phyloP scores from a whole-genome alignment of 441 rosid species.

The Aquilaria agallochum region DNA sequence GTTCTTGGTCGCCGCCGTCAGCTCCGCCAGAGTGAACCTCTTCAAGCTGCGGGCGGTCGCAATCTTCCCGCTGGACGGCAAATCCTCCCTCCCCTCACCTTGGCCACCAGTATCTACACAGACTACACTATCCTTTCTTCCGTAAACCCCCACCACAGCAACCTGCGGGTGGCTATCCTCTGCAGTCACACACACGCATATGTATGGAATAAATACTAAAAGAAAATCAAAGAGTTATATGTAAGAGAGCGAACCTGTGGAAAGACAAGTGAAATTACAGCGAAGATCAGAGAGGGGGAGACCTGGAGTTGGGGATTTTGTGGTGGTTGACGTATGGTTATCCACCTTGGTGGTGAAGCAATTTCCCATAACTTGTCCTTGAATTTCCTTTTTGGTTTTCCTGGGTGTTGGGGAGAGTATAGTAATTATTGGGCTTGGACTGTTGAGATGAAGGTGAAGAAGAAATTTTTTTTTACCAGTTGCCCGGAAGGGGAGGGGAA shows the following conservation, averaged over 20 bases:
- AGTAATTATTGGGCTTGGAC: not conserved
- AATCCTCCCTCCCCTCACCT: not conserved
- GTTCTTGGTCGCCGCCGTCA: conserved; percentile 49
- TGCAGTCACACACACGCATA: conserved; percentile 7
- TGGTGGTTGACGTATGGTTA: conserved; percentile 22
- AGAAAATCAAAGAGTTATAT: not conserved
- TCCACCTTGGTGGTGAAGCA: conserved; percentile 42
- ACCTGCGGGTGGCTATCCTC: not conserved
- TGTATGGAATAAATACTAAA: not conserved
- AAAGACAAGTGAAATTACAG: not conserved
- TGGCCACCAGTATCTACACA: too few species aligned
- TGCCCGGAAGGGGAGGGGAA: conserved; percentile 17
- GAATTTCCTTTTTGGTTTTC: not conserved
- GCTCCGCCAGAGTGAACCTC: conserved; percentile 35
- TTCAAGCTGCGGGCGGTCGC: conserved; percentile 26
- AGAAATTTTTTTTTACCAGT: not conserved
- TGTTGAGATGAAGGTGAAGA: not conserved
- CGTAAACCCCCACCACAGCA: not conserved
- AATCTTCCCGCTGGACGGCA: conserved; percentile 18
- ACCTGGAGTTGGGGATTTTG: conserved; percentile 34
- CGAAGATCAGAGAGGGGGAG: not conserved
- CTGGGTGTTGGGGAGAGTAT: not conserved
- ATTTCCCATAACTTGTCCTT: conserved; percentile 45
- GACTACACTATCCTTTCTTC: not conserved
- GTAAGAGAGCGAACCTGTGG: not conserved